Evolutionary conservation across 225 moss, liverwort and hornwort species (phyloP), one percentile per base, ranked within the genome.

Genomic region (Bryoerythrophyllum caledonicum): DNA sequence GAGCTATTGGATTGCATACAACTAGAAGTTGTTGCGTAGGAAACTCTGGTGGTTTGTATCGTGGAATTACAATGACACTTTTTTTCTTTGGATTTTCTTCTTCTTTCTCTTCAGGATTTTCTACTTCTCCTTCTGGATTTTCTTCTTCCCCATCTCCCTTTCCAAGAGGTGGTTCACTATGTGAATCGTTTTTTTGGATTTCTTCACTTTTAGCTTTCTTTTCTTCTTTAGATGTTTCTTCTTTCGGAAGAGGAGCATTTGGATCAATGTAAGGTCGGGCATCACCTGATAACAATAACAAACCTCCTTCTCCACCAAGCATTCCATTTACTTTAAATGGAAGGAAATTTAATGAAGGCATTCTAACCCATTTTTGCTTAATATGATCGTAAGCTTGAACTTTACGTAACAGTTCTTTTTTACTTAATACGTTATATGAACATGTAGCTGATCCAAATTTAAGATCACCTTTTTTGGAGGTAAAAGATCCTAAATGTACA

Each of bases 291-390:
- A 88, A 34, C 27, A 88, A 74, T 11, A 88, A 65, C n/a, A 88
- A 56, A 25, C 88, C 88, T 0, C 88, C 85, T 55, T 88, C 85
- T 4, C 88, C 88, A 2, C 74, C 85, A 63, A 88, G 85, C 79
- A 88, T 88, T 35, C 56, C 1, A 10, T 86, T 85, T 8, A 88
- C 77, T 81, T 68, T 83, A 1, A 79, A 16, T 28, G 85, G 88
- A 74, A 88, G 88, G 8, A 88, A 88, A 71, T 88, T 72, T 58
- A 88, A 55, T 0, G 81, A 81, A 44, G 85, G 88, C 88, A 88
- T 83, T 65, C 62, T 79, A 0, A 86, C 8, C 88, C 88, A 88
- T 73, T 85, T 83, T 63, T 83, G 14, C 58, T 70, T 76, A 17
- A 75, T 67, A 14, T 63, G 14, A 58, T 83, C 81, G 7, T 79